Evolutionary conservation across 345 rosid species (phyloP), one percentile per base, ranked within the genome.

Genomic region (Eucalyptus erythrocorys): DNA sequence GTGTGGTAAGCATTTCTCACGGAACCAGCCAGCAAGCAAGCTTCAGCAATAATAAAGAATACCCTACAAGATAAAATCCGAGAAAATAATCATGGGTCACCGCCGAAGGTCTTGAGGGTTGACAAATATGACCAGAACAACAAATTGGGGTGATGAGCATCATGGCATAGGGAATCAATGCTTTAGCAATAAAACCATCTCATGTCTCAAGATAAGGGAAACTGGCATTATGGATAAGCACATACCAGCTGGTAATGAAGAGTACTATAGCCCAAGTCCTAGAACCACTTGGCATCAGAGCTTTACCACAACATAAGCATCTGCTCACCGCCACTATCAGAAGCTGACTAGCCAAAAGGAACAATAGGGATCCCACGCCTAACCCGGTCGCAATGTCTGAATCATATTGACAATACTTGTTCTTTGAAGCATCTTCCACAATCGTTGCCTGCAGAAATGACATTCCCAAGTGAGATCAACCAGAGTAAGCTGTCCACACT

Each of bases 1-100:
- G 99, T 94, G 92, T 97, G 98, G 92, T 97, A 95, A 13, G 99
- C 99, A 43, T 96, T 98, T 47, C 95, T 89, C 57, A 96, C 97
- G 2, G 99, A 96, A 64, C 96, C 98, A 1, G 98, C 99, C 71
- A 98, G 91, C 94, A 98, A 93, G 93, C 98, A 98, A 61, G 92
- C 91, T 92, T 94, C 98, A 34, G 98, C 99, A 57, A 97, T 95
- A 34, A 95, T 89, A 89, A 97, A 97, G 94, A 97, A 95, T 47
- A 96, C 94, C 98, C 99, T 97, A 95, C 89, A 61, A 89, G 27
- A 76, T 13, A 85, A 34, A 64, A 87, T 43, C 61, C 43, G 4
- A 86, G 87, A 57, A 49, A 51, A 34, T 47, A 86, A 43, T 57
- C 61, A 8, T 9, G 27, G 27, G 21, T 47, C 34, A 47, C 55